Conservation (phyloP, 2,329 filamentous ascomycete genomes). For the Talaromyces sp. region DNA sequence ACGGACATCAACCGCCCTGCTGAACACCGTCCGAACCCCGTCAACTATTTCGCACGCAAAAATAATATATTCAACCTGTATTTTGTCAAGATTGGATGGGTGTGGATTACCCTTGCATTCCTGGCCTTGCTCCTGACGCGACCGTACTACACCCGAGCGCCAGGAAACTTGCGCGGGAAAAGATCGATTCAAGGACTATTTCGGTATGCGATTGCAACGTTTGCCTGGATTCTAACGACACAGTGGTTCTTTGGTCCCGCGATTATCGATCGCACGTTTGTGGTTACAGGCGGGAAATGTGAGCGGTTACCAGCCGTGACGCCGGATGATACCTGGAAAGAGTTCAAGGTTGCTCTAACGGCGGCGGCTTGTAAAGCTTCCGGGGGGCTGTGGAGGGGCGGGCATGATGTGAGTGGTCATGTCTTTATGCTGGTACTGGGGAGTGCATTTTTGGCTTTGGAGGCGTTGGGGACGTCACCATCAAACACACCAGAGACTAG, state of each 20-base stretch:
- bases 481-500: slow-evolving; percentile 32
- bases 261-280: slow-evolving; percentile 84
- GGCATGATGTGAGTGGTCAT: slow-evolving; percentile 93
- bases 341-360: slow-evolving; percentile 57
- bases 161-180: slow-evolving; percentile 37
- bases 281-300: slow-evolving; percentile 83
- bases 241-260: slow-evolving; percentile 96
- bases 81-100: slow-evolving; percentile 95
- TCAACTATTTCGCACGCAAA: slow-evolving; percentile 86
- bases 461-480: slow-evolving; percentile 64
- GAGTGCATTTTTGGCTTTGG: slow-evolving; percentile 75
- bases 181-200: slow-evolving; percentile 57
- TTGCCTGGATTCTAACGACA: slow-evolving; percentile 79
- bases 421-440: slow-evolving; percentile 88
- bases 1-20: slow-evolving; percentile 4
- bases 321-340: slow-evolving; percentile 27
- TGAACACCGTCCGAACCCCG: slow-evolving; percentile 21
- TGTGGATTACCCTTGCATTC: slow-evolving; percentile 79
- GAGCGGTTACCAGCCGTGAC: slow-evolving; percentile 42
- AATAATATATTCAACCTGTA: slow-evolving; percentile 85
- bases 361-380: slow-evolving; percentile 76
- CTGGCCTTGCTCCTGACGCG: slow-evolving; percentile 66
- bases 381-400: slow-evolving; percentile 84
- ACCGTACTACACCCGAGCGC: slow-evolving; percentile 51
- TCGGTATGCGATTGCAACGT: slow-evolving; percentile 70